Conservation (phyloP, 2,329 filamentous ascomycete species). For the Ambrosiella cleistominuta region DNA sequence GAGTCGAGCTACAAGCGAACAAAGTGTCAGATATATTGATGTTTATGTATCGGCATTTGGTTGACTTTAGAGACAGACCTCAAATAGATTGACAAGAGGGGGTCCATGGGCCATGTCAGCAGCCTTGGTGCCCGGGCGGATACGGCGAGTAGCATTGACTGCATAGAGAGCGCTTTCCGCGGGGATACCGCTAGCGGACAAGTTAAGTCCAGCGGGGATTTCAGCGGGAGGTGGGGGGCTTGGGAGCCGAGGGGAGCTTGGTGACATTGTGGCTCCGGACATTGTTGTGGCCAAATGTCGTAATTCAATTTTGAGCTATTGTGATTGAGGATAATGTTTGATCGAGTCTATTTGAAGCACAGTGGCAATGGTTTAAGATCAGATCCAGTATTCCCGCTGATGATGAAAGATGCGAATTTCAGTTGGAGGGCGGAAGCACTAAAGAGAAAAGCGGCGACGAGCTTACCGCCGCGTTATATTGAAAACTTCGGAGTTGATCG, state of each 20-base stretch:
- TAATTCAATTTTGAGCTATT: neutral
- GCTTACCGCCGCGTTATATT: too few species aligned
- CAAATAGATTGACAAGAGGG: constrained; percentile 66
- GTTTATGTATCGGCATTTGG: neutral
- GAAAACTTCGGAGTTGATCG: too few species aligned
- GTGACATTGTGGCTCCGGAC: constrained; percentile 30
- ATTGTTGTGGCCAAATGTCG: neutral
- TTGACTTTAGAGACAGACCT: constrained; percentile 36
- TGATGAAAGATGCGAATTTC: too few species aligned
- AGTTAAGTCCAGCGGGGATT: constrained; percentile 72
- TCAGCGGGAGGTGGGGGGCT: constrained; percentile 90
- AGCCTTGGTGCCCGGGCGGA: constrained; percentile 83
- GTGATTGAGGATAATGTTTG: neutral
- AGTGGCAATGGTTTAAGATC: neutral
- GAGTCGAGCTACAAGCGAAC: constrained; percentile 59
- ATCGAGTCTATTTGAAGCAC: neutral
- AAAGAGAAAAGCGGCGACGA: too few species aligned
- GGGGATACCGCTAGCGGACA: constrained; percentile 39
- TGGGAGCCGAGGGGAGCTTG: constrained; percentile 78
- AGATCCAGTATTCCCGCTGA: too few species aligned
- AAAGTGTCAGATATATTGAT: neutral
- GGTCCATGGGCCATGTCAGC: constrained; percentile 85
- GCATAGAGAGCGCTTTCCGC: constrained; percentile 46
- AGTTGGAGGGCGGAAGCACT: too few species aligned
- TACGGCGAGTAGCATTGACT: constrained; percentile 61